A percentile compares a stretch with the other conserved stretches of the same genome.
Conservation (phyloP, 164 flowering plant species). For the Houttuynia cordata region DNA sequence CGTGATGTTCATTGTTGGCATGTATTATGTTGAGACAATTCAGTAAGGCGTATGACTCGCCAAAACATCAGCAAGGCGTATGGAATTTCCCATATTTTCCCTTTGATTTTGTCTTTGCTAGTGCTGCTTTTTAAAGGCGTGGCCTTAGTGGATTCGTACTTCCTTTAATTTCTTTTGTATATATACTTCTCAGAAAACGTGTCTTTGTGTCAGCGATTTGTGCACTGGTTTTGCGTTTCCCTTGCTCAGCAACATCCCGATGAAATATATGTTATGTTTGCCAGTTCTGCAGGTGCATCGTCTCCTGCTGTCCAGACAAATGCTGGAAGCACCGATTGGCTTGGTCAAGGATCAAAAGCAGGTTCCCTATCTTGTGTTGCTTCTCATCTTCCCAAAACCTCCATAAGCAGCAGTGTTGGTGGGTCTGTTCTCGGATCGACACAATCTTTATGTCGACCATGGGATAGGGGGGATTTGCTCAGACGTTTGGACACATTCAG, state of each 20-base stretch:
- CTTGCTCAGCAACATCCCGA: neutral
- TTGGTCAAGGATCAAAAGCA: conserved; percentile 64
- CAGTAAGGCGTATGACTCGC: no score
- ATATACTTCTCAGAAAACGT: no score
- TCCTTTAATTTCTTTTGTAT: no score
- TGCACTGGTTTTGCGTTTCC: neutral
- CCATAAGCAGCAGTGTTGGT: conserved; percentile 74
- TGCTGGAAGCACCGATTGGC: conserved; percentile 59
- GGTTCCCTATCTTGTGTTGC: conserved; percentile 61
- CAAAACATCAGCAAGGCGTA: no score
- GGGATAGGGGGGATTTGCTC: conserved; percentile 94
- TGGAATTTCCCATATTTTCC: no score
- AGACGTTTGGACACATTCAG: conserved; percentile 85
- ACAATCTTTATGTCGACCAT: conserved; percentile 82
- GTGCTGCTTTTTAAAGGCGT: no score
- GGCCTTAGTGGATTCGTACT: no score
- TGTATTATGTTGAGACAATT: no score
- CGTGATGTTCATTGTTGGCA: no score
- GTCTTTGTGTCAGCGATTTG: no score
- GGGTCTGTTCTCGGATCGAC: conserved; percentile 74
- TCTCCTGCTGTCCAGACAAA: conserved; percentile 78
- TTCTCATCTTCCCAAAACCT: conserved; percentile 49
- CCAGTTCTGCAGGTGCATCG: conserved; percentile 96
- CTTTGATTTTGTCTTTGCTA: no score
- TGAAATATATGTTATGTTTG: neutral